These are phyloP conservation scores for Psilocybe subaeruginosa DNA, from an alignment of 768 basidiomycete species.

Conservation along the genomic window DNA sequence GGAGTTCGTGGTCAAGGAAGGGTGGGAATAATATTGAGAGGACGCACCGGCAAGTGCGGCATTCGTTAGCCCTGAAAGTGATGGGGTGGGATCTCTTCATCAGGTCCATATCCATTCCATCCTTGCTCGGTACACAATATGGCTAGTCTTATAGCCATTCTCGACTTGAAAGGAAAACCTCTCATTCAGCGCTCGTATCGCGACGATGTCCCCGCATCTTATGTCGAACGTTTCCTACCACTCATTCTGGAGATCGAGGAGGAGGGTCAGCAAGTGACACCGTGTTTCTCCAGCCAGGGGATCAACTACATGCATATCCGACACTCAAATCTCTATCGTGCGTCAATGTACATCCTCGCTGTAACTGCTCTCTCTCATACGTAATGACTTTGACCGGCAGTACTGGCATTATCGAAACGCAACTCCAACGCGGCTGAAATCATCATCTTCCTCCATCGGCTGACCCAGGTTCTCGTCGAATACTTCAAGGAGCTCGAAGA, in stretches of 20 bases:
- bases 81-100: background rate
- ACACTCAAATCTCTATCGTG: constrained; percentile 96
- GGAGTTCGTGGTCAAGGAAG: too few species aligned
- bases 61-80: background rate
- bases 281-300: constrained; percentile 94
- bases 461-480: constrained; percentile 91
- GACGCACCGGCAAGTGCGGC: background rate
- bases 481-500: constrained; percentile 99
- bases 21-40: background rate
- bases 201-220: constrained; percentile 90
- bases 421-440: constrained; percentile 96
- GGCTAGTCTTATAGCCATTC: constrained; percentile 83
- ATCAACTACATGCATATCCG: constrained; percentile 99
- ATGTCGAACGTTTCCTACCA: constrained; percentile 93
- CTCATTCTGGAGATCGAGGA: constrained; percentile 95
- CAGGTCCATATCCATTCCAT: background rate
- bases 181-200: constrained; percentile 96
- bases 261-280: constrained; percentile 94
- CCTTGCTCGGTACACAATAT: constrained; percentile 24
- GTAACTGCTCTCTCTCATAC: background rate
- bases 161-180: constrained; percentile 98
- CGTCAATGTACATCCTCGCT: constrained; percentile 31
- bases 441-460: constrained; percentile 93
- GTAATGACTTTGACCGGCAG: constrained; percentile 39
- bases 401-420: constrained; percentile 93